These are phyloP conservation scores for Microbotryum scabiosae DNA, from an alignment of 1,284 basidiomycete species.

Conservation along the genomic window DNA sequence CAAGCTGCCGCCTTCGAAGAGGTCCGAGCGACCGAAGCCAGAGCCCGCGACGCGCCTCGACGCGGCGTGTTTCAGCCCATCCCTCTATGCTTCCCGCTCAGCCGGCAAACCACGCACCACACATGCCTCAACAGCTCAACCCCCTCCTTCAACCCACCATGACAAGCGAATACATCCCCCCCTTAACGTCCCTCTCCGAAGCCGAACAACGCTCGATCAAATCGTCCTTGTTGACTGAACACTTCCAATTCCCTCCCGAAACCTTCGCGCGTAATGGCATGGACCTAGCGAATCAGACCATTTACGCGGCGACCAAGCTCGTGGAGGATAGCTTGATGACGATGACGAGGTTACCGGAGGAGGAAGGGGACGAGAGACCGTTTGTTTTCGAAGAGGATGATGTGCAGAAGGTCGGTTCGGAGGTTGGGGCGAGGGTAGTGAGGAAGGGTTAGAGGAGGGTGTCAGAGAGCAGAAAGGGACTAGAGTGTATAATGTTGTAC, in stretches of 20 bases:
- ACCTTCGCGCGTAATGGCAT: constrained; percentile 27
- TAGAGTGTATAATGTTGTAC: too few species aligned
- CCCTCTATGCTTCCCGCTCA: background rate
- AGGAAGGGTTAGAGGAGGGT: too few species aligned
- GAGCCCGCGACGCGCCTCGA: background rate
- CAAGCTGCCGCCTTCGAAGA: too few species aligned
- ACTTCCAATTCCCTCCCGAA: constrained; percentile 28
- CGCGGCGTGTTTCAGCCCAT: background rate
- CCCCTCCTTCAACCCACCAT: background rate
- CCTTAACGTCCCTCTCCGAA: background rate
- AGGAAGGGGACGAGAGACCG: constrained; percentile 2
- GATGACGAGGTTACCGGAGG: constrained; percentile 2
- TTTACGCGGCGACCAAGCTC: constrained; percentile 17
- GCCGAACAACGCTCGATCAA: constrained; percentile 4
- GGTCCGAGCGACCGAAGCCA: too few species aligned
- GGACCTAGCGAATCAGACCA: constrained; percentile 26
- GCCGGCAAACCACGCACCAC: background rate
- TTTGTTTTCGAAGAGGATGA: constrained; percentile 10
- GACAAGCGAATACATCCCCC: background rate
- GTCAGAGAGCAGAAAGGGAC: too few species aligned
- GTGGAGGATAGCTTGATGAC: constrained; percentile 6
- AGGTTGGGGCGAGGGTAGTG: too few species aligned
- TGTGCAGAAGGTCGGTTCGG: constrained; percentile 3
- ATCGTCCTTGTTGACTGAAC: constrained; percentile 19
- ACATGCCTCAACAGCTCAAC: background rate